Conservation (phyloP, 2,329 filamentous ascomycete species). For the Fusarium longipes region DNA sequence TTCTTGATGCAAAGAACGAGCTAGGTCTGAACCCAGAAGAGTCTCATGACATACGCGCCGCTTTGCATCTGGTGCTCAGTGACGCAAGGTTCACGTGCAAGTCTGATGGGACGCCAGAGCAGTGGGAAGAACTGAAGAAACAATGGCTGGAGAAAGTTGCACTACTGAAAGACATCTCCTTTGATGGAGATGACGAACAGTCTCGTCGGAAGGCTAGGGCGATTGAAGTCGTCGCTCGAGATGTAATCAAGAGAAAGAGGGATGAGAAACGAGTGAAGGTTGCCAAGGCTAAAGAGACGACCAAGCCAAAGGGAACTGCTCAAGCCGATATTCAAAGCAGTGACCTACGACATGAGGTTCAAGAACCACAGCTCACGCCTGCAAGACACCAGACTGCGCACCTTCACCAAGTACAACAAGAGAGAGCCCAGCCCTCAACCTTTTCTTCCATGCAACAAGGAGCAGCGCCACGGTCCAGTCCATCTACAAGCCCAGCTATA, state of each 20-base stretch:
- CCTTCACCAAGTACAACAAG: conserved; percentile 4
- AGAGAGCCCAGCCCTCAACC: background rate
- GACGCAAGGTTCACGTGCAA: conserved; percentile 77
- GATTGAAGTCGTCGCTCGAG: conserved; percentile 76
- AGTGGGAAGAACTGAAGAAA: conserved; percentile 77
- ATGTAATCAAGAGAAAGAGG: conserved; percentile 81
- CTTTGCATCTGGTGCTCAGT: conserved; percentile 74
- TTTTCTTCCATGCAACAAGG: conserved; percentile 4
- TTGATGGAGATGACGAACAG: conserved; percentile 62
- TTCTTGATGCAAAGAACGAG: conserved; percentile 77
- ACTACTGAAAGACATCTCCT: conserved; percentile 65
- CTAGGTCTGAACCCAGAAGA: conserved; percentile 59
- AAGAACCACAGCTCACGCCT: background rate
- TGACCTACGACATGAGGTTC: background rate
- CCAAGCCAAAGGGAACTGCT: conserved; percentile 35
- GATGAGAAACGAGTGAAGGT: conserved; percentile 64
- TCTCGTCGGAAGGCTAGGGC: conserved; percentile 69
- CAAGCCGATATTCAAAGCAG: background rate
- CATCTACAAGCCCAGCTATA: conserved; percentile 25
- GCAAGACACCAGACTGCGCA: background rate
- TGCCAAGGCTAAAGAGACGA: conserved; percentile 60
- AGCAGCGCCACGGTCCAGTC: conserved; percentile 24
- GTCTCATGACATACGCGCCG: conserved; percentile 69
- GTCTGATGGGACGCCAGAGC: conserved; percentile 75
- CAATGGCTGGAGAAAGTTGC: conserved; percentile 72